Evolutionary conservation across 2,329 filamentous ascomycete species (phyloP), one percentile per base, ranked within the genome.

Genomic region (Eutypa lata): DNA sequence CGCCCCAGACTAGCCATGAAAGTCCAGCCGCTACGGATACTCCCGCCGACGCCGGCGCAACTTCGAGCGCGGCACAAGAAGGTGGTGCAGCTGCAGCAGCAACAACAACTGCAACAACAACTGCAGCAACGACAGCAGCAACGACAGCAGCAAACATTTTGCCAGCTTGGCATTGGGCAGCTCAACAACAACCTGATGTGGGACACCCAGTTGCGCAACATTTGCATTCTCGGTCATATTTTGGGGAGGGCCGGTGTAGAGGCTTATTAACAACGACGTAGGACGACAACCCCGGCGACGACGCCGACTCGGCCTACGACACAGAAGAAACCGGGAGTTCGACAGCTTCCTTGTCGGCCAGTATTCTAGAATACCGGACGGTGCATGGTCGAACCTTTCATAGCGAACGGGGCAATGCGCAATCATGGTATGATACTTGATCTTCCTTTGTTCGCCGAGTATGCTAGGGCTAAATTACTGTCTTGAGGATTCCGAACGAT

Each of bases 321-420:
- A n/a, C n/a, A 47, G 61, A 60, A 14, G 62, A 65, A 38, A 62
- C 54, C 47, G 62, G 59, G 19, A 68, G 65, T 37, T 68, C 65
- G 14, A 68, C 65, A 10, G 63, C 63, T 18, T 68, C 65, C 5
- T 46, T 68, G 21, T 65, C 59, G 6, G 61, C 65, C 3, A 67
- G 64, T 38, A 66, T 68, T 18, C 60, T 67, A 7, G 60, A 68
- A 46, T 68, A 68, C 49, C 62, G 65, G 38, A 65, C 61, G 2
- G 53, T 68, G 18, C 59, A 67, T 51, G 65, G 65, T 31, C 62
- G 65, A 50, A 68, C 62, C 8, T 68, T 60, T 43, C 65, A 68
- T 43, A 66, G 63, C 43, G 60, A 66, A 52, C 58, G 59, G 16
- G 64, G 63, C 35, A 64, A 65, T 42, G 64, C 61, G 8, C 58